Evolutionary conservation across 1,284 basidiomycete species (phyloP), one percentile per base, ranked within the genome.

Genomic region (Earliella scabrosa): DNA sequence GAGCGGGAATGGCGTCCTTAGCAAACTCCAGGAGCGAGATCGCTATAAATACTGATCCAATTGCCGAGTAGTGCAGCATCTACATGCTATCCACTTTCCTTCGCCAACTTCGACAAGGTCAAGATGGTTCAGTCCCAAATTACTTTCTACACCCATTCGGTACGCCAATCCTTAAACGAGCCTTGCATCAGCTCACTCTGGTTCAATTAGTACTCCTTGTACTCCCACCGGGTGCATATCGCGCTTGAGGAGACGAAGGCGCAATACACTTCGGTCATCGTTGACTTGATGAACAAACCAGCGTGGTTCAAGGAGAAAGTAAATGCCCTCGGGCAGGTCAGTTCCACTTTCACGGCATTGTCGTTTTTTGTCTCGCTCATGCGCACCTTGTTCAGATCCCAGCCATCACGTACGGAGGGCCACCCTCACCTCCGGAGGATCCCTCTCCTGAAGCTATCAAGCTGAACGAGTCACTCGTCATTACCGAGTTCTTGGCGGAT

Each of bases 401-500:
- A 4, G 80, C 79, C 0, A 68, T 86, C 40, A 73, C 82, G 0
- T 86, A 84, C 53, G 85, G 86, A 39, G 84, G 84, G 0, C 80
- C 85, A 75, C 76, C 11, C 63, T 75, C 13, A n/a, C n/a, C n/a
- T n/a, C 76, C 82, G 1, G 80, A 82, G 38, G 65, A 79, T 20
- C 86, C 84, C 1, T 82, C 83, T 2, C 76, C 82, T 0, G 78
- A 83, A 23, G 82, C 83, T 1, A 60, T 68, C 45, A 86, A 86
- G 69, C 68, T 88, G 52, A 75, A 80, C 18, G 86, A 89, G 64
- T 86, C 84, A 1, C 75, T 81, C 40, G 75, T 87, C 23, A 75
- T 87, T 46, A 70, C 88, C 56, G 84, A 88, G 66, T 85, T 88
- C 71, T 63, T 87, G 56, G 81, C 81, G 9, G 85, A 87, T 60